phyloP scores from a whole-genome alignment of 2,329 filamentous ascomycete genomes.

The Fusarium sp. region DNA sequence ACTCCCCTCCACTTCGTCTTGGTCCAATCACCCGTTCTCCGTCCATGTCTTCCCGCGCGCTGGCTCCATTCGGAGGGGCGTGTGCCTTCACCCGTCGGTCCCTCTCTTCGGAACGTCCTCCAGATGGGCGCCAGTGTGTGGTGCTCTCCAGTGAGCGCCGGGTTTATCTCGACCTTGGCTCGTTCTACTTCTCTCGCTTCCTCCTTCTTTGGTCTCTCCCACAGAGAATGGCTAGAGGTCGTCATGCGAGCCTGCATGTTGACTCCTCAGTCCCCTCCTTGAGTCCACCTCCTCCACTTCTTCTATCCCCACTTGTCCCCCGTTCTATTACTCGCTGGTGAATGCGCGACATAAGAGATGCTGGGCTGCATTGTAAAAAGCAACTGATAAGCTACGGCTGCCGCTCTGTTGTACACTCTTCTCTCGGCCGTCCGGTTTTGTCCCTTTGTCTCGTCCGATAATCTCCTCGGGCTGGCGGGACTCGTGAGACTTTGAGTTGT shows the following conservation, averaged over 20 bases:
- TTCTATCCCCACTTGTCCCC: slow-evolving; percentile 35
- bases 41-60: slow-evolving; percentile 20
- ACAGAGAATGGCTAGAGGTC: slow-evolving; percentile 10
- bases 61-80: slow-evolving; percentile 24
- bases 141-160: not conserved
- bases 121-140: slow-evolving; percentile 14
- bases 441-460: slow-evolving; percentile 24
- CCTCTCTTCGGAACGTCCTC: slow-evolving; percentile 8
- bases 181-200: slow-evolving; percentile 15
- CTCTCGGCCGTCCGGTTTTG: slow-evolving; percentile 36
- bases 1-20: slow-evolving; percentile 30
- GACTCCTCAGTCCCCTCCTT: slow-evolving; percentile 39
- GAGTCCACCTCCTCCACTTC: slow-evolving; percentile 41
- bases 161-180: slow-evolving; percentile 24
- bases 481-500: slow-evolving; percentile 24
- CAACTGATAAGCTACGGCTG: slow-evolving; percentile 44
- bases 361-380: slow-evolving; percentile 37
- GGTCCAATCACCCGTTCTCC: slow-evolving; percentile 29
- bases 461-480: slow-evolving; percentile 33
- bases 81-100: slow-evolving; percentile 14
- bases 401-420: slow-evolving; percentile 40
- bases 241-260: slow-evolving; percentile 35
- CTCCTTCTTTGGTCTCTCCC: slow-evolving; percentile 1
- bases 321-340: slow-evolving; percentile 36
- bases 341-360: slow-evolving; percentile 41